Base-by-base conservation (phyloP, 164 flowering plant species). In the Warburgia ugandensis region DNA sequence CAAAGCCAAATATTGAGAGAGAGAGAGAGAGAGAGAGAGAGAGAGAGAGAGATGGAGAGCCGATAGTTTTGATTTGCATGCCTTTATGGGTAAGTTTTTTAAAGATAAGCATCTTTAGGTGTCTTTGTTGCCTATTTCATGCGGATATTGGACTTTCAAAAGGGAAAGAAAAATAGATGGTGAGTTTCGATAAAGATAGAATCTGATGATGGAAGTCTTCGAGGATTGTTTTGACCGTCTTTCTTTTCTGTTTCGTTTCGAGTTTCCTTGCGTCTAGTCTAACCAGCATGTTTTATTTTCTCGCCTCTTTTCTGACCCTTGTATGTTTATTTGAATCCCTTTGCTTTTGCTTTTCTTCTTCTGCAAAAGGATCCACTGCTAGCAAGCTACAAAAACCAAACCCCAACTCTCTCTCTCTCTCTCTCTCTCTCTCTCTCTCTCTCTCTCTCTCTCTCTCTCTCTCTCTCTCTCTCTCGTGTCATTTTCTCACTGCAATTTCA, bases 101-200 rank as follows among this genome's bases (percentile, higher is more conserved):
- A 12, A 5, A 13, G 39, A 29, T 47, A 30, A 42, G 47, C 57
- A 54, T 54, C 57, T 54, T 54, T 42, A n/a, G n/a, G 26, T 46
- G 5, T 49, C 40, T 43, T 50, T 42, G 26, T 19, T 47, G 53
- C 38, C 53, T 38, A 46, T 46, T 53, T 46, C 37, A 47, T 52
- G 52, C 28, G 22, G 25, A 10, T 16, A 23, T 25, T 25, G 41
- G 52, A 21, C 26, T 42, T 22, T 56, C 13, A 56, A 48, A 38
- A 42, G 64, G 54, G 54, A 35, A 60, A 66, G 62, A 49, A 54
- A 59, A 59, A 35, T 31, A 60, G 50, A 52, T 53, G 72, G 69
- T 45, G 82, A 68, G 72, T 78, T 77, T 83, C 91, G 83, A 83
- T 83, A 83, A 79, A 81, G 87, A 81, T 65, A 73, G 94, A 77